phyloP scores from a whole-genome alignment of 2,329 filamentous ascomycete genomes.

The Xylariaceae sp. region DNA sequence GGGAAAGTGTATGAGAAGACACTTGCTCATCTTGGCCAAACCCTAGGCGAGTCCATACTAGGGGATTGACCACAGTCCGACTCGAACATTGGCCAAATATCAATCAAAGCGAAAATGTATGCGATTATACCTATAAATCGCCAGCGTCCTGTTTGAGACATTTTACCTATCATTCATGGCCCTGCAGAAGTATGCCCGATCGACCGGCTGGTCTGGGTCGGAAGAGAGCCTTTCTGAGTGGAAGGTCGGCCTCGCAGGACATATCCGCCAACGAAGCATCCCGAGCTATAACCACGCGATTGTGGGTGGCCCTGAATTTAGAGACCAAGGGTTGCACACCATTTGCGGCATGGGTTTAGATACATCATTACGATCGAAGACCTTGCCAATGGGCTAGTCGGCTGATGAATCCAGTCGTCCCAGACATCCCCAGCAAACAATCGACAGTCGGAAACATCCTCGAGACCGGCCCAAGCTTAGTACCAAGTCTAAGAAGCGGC shows the following conservation, averaged over 20 bases:
- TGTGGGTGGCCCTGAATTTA: too few relatives aligned
- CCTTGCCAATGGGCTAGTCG: too few relatives aligned
- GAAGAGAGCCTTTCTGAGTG: not conserved
- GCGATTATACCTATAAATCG: too few relatives aligned
- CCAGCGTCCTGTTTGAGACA: not conserved
- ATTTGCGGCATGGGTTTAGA: not conserved
- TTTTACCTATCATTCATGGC: not conserved
- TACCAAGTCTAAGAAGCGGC: too few relatives aligned
- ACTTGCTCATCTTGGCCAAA: slow-evolving; percentile 52
- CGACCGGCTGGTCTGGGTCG: too few relatives aligned
- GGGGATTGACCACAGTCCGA: slow-evolving; percentile 20
- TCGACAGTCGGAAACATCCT: too few relatives aligned
- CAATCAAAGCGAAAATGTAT: too few relatives aligned
- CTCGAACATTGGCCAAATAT: not conserved
- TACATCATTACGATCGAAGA: not conserved
- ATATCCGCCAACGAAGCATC: not conserved
- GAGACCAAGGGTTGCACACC: too few relatives aligned
- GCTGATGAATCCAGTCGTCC: not conserved
- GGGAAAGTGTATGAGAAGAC: slow-evolving; percentile 44
- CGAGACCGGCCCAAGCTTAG: too few relatives aligned
- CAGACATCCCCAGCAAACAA: too few relatives aligned
- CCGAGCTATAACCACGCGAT: not conserved
- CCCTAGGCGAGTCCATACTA: slow-evolving; percentile 29
- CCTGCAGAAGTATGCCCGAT: too few relatives aligned
- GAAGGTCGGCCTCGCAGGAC: not conserved